Percentiles rank a stretch among this genome's conserved stretches.
These are phyloP conservation scores for Metschnikowia lachancei DNA, from an alignment of 805 yeast species.

Conservation along the genomic window DNA sequence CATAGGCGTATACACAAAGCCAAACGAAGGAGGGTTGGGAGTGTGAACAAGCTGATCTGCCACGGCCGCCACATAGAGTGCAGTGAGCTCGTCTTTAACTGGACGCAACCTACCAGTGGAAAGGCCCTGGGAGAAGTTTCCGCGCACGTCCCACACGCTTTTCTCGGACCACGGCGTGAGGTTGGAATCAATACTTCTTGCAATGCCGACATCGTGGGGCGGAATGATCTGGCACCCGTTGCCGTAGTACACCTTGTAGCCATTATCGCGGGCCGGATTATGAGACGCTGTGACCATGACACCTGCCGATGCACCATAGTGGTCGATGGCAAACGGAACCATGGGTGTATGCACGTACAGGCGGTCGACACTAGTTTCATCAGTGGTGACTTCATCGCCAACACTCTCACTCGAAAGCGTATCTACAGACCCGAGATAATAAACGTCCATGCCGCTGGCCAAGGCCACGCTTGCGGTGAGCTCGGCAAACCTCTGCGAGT, in stretches of 20 bases:
- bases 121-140: slow-evolving; percentile 32
- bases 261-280: slow-evolving; percentile 83
- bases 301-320: slow-evolving; percentile 65
- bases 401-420: slow-evolving; percentile 29
- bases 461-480: slow-evolving; percentile 75
- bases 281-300: slow-evolving; percentile 93
- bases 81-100: slow-evolving; percentile 43
- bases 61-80: slow-evolving; percentile 37
- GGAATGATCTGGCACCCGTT: slow-evolving; percentile 97
- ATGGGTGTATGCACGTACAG: slow-evolving; percentile 74
- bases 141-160: slow-evolving; percentile 46
- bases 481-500: slow-evolving; percentile 76
- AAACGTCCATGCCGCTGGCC: slow-evolving; percentile 64
- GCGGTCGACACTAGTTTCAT: not conserved
- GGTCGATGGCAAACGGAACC: slow-evolving; percentile 83
- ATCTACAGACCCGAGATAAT: slow-evolving; percentile 48
- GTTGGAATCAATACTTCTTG: slow-evolving; percentile 57
- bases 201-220: slow-evolving; percentile 79
- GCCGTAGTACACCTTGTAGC: slow-evolving; percentile 88
- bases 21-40: slow-evolving; percentile 26
- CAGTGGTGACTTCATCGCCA: not conserved
- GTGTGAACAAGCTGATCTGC: slow-evolving; percentile 31
- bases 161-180: slow-evolving; percentile 52
- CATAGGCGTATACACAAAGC: slow-evolving; percentile 86
- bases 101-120: slow-evolving; percentile 30